These are phyloP conservation scores for Penicillium sp. DNA, from an alignment of 2,329 filamentous ascomycete genomes.

Conservation along the genomic window DNA sequence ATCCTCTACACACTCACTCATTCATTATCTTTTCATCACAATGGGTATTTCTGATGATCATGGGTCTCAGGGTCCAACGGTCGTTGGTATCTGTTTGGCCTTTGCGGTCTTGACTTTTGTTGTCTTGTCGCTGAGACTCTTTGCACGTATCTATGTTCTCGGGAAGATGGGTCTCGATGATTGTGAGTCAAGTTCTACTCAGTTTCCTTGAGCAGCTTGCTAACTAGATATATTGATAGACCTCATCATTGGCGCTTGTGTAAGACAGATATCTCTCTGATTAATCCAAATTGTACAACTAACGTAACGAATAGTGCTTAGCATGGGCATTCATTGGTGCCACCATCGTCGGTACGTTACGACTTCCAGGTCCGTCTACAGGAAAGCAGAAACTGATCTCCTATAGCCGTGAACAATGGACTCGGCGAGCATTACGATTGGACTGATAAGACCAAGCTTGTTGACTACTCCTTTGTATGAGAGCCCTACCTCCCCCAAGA, in stretches of 20 bases:
- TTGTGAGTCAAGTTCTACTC: slow-evolving; percentile 30
- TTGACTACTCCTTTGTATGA: slow-evolving; percentile 30
- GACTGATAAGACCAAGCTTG: slow-evolving; percentile 20
- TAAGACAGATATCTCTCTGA: slow-evolving; percentile 25
- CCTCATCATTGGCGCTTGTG: slow-evolving; percentile 40
- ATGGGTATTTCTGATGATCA: slow-evolving; percentile 28
- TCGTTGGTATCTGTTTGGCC: slow-evolving; percentile 43
- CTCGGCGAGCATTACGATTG: slow-evolving; percentile 27
- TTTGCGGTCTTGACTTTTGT: slow-evolving; percentile 49
- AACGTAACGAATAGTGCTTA: slow-evolving; percentile 34
- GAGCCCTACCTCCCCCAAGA: neutral
- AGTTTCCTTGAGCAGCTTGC: neutral
- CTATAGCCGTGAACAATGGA: slow-evolving; percentile 29
- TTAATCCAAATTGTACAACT: neutral
- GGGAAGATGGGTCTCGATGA: slow-evolving; percentile 39
- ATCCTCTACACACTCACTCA: slow-evolving; percentile 11
- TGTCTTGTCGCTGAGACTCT: slow-evolving; percentile 47
- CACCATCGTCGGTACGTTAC: slow-evolving; percentile 40
- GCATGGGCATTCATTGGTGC: slow-evolving; percentile 46
- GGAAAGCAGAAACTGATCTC: slow-evolving; percentile 6
- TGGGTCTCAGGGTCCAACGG: slow-evolving; percentile 44
- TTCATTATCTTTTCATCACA: slow-evolving; percentile 6
- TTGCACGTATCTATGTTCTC: slow-evolving; percentile 49
- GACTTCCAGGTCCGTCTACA: neutral
- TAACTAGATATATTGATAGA: slow-evolving; percentile 29